Percentiles rank a stretch among this genome's conserved stretches.
Evolutionary conservation across 73 alveolate genomes (phyloP).

Genomic region (Tetrahymena borealis): DNA sequence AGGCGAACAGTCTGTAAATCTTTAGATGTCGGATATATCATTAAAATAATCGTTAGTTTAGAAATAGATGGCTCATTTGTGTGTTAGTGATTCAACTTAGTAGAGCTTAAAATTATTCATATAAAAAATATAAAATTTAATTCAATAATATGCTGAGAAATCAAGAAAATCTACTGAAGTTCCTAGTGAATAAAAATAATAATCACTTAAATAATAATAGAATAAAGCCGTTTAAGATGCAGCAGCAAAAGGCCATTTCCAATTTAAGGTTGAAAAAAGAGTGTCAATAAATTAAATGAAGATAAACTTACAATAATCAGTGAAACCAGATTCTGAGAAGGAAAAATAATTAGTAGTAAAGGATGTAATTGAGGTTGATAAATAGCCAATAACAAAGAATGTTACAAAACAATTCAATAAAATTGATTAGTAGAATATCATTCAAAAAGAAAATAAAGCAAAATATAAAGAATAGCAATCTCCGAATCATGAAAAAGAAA

Average conservation of each 20-base stretch:
- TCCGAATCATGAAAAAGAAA: background rate
- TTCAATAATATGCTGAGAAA: background rate
- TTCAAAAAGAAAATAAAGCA: background rate
- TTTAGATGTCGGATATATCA: background rate
- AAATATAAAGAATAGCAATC: background rate
- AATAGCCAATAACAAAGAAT: background rate
- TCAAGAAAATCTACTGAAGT: background rate
- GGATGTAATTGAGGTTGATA: background rate
- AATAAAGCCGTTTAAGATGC: background rate
- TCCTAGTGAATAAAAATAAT: background rate
- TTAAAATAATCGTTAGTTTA: background rate
- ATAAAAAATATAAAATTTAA: background rate
- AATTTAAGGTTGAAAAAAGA: background rate
- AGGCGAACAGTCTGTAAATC: background rate
- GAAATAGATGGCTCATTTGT: background rate
- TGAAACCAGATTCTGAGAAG: background rate
- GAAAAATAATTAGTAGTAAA: background rate
- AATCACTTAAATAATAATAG: background rate
- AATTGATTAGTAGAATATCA: background rate
- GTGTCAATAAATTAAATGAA: background rate
- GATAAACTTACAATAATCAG: background rate
- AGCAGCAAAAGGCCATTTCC: background rate
- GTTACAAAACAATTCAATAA: background rate
- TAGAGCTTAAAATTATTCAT: background rate
- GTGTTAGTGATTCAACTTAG: background rate